Percentiles rank a stretch among this genome's conserved stretches.
These are phyloP conservation scores for Diaporthe capsici DNA, from an alignment of 2,329 filamentous ascomycete genomes.

Conservation along the genomic window DNA sequence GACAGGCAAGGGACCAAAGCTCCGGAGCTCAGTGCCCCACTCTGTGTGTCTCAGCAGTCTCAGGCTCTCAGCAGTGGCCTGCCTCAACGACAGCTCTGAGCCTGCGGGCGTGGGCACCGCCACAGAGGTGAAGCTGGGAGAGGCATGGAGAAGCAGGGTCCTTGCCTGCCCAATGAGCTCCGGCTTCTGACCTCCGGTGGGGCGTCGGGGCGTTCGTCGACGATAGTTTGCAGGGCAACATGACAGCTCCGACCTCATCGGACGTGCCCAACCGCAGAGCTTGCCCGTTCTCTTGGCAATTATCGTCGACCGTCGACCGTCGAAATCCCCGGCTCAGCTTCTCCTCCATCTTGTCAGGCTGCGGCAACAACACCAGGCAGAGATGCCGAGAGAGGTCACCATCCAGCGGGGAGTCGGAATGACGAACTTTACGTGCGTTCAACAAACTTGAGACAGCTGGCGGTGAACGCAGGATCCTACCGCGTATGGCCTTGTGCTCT, in stretches of 20 bases:
- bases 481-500: background rate
- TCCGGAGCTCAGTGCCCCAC: constrained; percentile 7
- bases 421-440: constrained; percentile 15
- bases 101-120: constrained; percentile 6
- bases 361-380: background rate
- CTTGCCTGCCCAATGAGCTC: background rate
- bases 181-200: background rate
- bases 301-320: background rate
- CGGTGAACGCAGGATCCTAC: constrained; percentile 9
- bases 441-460: constrained; percentile 28
- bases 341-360: background rate
- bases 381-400: too few species aligned
- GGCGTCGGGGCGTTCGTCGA: background rate
- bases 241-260: constrained; percentile 11
- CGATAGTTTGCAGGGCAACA: background rate
- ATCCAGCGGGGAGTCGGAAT: background rate
- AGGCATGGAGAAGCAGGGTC: background rate
- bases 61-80: constrained; percentile 1
- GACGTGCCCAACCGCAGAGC: background rate
- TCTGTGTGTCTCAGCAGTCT: constrained; percentile 5
- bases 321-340: background rate
- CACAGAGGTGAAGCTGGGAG: constrained; percentile 13
- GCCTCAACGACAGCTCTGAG: background rate
- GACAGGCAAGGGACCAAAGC: constrained; percentile 18
- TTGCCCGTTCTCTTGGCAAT: background rate